Evolutionary conservation across 2,329 filamentous ascomycete species (phyloP), one percentile per base, ranked within the genome.

Genomic region (Colletotrichum sp.): DNA sequence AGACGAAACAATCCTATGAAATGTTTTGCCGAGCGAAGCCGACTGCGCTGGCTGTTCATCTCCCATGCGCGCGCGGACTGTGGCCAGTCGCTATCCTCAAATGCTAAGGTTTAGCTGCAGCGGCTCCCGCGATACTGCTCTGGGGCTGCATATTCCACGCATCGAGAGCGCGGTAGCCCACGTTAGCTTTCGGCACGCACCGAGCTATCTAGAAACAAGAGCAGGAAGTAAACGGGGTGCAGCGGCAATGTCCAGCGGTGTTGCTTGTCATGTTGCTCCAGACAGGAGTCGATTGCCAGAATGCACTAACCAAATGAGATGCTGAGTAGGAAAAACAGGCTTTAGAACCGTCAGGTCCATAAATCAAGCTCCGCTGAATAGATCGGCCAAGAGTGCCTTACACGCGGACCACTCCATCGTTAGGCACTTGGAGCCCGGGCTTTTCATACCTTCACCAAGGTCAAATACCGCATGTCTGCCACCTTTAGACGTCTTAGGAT

Each of bases 401-500:
- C 15, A 13, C 18, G 8, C 9, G 55, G 32, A 9, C 39, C 34
- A 8, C 55, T 34, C 25, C 68, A 13, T 22, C 5, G 16, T n/a
- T 4, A 5, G 18, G 25, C 34, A 12, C 4, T 36, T 18, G n/a
- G 2, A 60, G n/a, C 16, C 34, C 27, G 56, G 32, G 32, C 22
- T 60, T 52, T 13, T 18, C 18, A n/a, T 32, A 25, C 18, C 5
- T 32, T 34, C 28, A 58, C 13, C 39, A 22, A 64, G 34, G 8
- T 73, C 70, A 73, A 73, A 73, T 65, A 65, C 64, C 32, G 13
- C 13, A 34, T 64, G 13, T 36, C 70, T 36, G 56, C 73, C 70
- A 25, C 73, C 30, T 3, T n/a, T 10, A 9, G 18, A 18, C 13
- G 5, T 7, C n/a, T 22, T 34, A 18, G 28, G 18, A 8, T 22